Base-by-base conservation (phyloP, 2,329 filamentous ascomycete genomes). In the Zymoseptoria tritici region DNA sequence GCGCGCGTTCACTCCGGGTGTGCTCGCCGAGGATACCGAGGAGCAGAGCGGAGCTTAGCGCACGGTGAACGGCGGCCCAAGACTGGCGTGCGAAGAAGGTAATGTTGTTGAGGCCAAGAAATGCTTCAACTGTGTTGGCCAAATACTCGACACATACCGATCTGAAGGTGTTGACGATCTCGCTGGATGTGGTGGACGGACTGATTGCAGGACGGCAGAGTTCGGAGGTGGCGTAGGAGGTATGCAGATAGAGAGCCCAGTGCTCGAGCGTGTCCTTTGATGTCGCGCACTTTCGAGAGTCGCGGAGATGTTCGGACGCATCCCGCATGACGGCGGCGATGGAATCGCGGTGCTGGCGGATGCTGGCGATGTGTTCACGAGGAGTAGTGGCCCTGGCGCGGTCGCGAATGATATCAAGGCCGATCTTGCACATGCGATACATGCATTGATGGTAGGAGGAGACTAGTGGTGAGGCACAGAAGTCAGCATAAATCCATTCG, bases 151-250 rank as follows among this genome's bases (percentile, higher is more conserved):
- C 76, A 66, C 83, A 85, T 29, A 81, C 79, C 56, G 78, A 77
- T 51, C 80, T 79, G 68, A 85, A 77, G 9, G 72, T 79, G 67
- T 72, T 77, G 62, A 71, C 75, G 49, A 78, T 70, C 51, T 79
- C 78, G 55, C 72, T 71, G 49, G 79, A 77, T 8, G 75, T 75
- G 11, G 36, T 46, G 51, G 76, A 74, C 9, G 80, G 77, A 66
- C 82, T 85, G 66, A 86, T 78, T 22, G 83, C 81, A 36, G 83
- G 83, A 31, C 84, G 79, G 67, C 82, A 85, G 31, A 86, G 79
- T 71, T 86, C 84, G 4, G 83, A 85, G 21, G 80, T 80, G 60
- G 85, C 80, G 70, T 86, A 86, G 7, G 82, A 85, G 20, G 81
- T 81, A 68, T 86, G 84, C 3, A 86, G 73, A 66, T 85, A 84